phyloP scores from a whole-genome alignment of 176 grass and related monocot species.

The Guadua angustifolia region DNA sequence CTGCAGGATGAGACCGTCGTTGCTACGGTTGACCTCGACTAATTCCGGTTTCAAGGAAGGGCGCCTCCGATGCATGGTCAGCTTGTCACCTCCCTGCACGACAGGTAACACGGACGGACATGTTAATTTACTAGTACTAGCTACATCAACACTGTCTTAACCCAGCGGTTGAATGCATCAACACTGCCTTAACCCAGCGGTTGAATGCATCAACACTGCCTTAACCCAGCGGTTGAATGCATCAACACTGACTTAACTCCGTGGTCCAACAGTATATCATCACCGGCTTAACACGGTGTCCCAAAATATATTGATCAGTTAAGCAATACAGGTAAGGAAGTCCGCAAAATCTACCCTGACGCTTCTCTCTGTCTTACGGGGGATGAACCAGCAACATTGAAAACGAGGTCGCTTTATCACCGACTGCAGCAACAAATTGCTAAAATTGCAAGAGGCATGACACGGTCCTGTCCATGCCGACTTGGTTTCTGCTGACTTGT shows the following conservation, averaged over 20 bases:
- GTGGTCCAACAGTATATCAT: too few species aligned
- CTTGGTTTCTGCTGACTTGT: not conserved
- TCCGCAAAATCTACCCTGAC: not conserved
- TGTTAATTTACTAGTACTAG: not conserved
- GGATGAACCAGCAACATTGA: not conserved
- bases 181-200: not conserved
- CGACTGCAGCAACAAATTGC: not conserved
- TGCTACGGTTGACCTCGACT: slow-evolving; percentile 10
- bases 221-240: not conserved
- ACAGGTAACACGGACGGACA: not conserved
- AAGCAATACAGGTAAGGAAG: not conserved
- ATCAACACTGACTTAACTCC: not conserved
- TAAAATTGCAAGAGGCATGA: not conserved
- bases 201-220: not conserved
- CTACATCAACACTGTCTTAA: not conserved
- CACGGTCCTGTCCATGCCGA: not conserved
- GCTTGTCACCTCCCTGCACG: slow-evolving; percentile 33
- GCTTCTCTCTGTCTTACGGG: not conserved
- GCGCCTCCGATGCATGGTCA: not conserved
- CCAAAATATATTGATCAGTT: too few species aligned
- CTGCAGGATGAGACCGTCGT: slow-evolving; percentile 16
- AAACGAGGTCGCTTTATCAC: not conserved
- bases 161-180: not conserved
- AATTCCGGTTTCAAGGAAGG: not conserved
- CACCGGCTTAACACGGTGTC: not conserved